Base-by-base conservation (phyloP, 2,329 filamentous ascomycete species). In the Cordyceps cateniannulata region DNA sequence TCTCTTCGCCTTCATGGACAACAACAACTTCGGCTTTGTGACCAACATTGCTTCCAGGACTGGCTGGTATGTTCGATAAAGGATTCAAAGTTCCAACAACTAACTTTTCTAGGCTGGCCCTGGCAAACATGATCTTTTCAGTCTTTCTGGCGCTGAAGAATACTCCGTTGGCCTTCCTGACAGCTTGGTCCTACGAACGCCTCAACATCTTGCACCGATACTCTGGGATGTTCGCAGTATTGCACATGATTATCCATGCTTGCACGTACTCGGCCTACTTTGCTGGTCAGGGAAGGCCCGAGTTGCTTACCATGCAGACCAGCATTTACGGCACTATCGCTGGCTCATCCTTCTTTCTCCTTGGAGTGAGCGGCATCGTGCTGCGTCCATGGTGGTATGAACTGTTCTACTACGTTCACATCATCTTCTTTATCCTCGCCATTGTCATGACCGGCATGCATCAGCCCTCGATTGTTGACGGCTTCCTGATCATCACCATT, bases 91-190 rank as follows among this genome's bases (percentile, higher is more conserved):
- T 29, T 8, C 22, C 7, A 12, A 6, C 9, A 20, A 12, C 29
- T 54, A 40, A 48, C 40, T 3, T 27, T 20, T 18, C 20, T 16
- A 78, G 76, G 76, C 68, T 78, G 61, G 68, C 72, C 1, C 64
- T 77, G 18, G 67, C 63, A 12, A 86, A 86, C 65, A 68, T 84
- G 32, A 70, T 74, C 14, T 70, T 86, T 18, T 75, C 83, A 14
- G 72, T 84, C 14, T 79, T 85, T 53, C 71, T 86, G 18, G 75
- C 79, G 1, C 72, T 86, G 47, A 85, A 85, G 65, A 85, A 85
- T 66, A 85, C 83, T 0, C 84, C 83, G 0, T 68, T 86, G 20
- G 79, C 79, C 0, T 77, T 78, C 62, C 64, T 86, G 12, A 80
- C 79, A 1, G 72, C 77, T 1, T 81, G 79, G 66, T 85, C 82